phyloP scores from a whole-genome alignment of 228 moss, liverwort and hornwort species.

The Sphagnum fallax region DNA sequence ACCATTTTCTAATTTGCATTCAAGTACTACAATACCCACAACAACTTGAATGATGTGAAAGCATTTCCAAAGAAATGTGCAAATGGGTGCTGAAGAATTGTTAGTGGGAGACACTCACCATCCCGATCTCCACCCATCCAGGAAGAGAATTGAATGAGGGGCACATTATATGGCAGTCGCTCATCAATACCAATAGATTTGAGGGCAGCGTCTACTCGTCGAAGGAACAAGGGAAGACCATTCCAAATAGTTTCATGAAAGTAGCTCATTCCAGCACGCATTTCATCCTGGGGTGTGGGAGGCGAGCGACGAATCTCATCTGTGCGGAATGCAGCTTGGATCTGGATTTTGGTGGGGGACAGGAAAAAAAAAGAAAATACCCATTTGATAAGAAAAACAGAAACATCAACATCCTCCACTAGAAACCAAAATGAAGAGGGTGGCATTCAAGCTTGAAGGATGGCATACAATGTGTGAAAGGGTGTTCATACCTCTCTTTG shows the following conservation, averaged over 20 bases:
- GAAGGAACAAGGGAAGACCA: conserved; percentile 87
- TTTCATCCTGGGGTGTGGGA: conserved; percentile 96
- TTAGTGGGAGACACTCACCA: conserved; percentile 25
- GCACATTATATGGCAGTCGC: conserved; percentile 76
- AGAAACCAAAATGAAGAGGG: neutral
- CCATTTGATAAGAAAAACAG: too few species aligned
- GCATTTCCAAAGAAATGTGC: too few species aligned
- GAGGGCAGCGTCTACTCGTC: conserved; percentile 88
- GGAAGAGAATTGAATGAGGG: conserved; percentile 96
- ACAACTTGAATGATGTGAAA: too few species aligned
- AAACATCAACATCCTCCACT: too few species aligned
- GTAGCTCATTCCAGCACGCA: conserved; percentile 98
- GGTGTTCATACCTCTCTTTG: conserved; percentile 60
- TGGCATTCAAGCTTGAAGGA: neutral
- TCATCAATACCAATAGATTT: conserved; percentile 83
- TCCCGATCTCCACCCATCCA: conserved; percentile 99
- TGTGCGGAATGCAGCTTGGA: conserved; percentile 97
- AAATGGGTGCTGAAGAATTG: neutral
- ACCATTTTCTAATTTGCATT: too few species aligned
- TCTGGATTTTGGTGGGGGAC: conserved; percentile 17
- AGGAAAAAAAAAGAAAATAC: too few species aligned
- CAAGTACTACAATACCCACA: too few species aligned
- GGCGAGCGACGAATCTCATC: conserved; percentile 91
- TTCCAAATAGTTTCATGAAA: conserved; percentile 99
- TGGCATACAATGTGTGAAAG: neutral